These are phyloP conservation scores for Xerocomellus intermedius DNA, from an alignment of 768 basidiomycete species.

Conservation along the genomic window DNA sequence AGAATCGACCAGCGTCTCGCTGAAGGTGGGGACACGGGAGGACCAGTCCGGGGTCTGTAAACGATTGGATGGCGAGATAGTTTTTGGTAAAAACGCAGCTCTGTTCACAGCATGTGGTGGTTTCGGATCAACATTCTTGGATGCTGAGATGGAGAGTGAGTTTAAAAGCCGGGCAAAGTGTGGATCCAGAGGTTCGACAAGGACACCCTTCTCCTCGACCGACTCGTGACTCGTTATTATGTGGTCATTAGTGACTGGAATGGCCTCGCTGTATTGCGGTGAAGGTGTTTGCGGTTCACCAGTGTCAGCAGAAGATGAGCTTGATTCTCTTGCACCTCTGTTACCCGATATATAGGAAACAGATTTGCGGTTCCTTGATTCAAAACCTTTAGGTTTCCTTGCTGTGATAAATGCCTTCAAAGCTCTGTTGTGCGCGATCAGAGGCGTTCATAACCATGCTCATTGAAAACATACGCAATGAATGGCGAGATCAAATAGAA, in stretches of 20 bases:
- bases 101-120: conserved; percentile 3
- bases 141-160: conserved; percentile 57
- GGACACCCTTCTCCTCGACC: conserved; percentile 31
- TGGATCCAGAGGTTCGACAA: conserved; percentile 50
- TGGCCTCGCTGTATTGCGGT: conserved; percentile 50
- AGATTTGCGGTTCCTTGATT: conserved; percentile 36
- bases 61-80: conserved; percentile 11
- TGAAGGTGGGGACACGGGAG: conserved; percentile 29
- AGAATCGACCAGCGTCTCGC: conserved; percentile 9
- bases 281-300: conserved; percentile 64
- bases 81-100: conserved; percentile 10
- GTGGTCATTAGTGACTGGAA: conserved; percentile 20
- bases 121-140: conserved; percentile 28
- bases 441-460: background rate
- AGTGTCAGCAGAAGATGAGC: conserved; percentile 62
- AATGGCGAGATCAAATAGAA: conserved; percentile 97
- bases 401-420: conserved; percentile 69
- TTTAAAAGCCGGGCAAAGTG: conserved; percentile 69
- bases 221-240: conserved; percentile 29
- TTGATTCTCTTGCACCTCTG: conserved; percentile 54
- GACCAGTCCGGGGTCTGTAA: conserved; percentile 32
- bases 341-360: conserved; percentile 28
- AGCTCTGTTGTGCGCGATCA: conserved; percentile 15
- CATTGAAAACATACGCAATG: conserved; percentile 60
- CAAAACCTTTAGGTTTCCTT: conserved; percentile 51